Percentiles rank a stretch among this genome's conserved stretches.
Conservation (phyloP, 2,329 filamentous ascomycete species). For the Fusarium luffae region DNA sequence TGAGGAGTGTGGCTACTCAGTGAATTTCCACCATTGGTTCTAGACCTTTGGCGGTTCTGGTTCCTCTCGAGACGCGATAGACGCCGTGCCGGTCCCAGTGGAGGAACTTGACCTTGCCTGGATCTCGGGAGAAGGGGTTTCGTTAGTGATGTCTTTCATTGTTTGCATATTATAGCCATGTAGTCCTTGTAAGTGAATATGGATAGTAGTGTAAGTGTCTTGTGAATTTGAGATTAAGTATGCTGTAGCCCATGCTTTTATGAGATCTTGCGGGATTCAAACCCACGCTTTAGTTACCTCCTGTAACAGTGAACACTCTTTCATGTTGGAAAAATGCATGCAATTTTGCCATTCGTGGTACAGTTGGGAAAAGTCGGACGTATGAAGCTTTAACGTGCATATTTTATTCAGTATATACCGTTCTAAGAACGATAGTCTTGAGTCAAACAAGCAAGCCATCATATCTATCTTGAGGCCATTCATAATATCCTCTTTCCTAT, state of each 20-base stretch:
- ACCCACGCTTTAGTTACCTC: slow-evolving; percentile 56
- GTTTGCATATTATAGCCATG: slow-evolving; percentile 39
- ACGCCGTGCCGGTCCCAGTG: slow-evolving; percentile 46
- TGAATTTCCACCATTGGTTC: slow-evolving; percentile 51
- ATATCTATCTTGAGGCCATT: background rate
- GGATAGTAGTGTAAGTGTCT: background rate
- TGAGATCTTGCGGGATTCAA: slow-evolving; percentile 63
- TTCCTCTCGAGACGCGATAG: slow-evolving; percentile 18
- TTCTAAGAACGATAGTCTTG: no score
- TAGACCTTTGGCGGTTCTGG: slow-evolving; percentile 46
- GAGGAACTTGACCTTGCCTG: slow-evolving; percentile 49
- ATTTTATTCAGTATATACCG: background rate
- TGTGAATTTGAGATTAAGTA: slow-evolving; percentile 62
- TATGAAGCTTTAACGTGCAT: slow-evolving; percentile 22
- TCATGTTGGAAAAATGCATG: slow-evolving; percentile 44
- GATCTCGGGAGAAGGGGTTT: slow-evolving; percentile 2
- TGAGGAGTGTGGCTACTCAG: slow-evolving; percentile 50
- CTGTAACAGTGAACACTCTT: slow-evolving; percentile 61
- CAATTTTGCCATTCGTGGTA: slow-evolving; percentile 43
- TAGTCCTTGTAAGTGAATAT: background rate
- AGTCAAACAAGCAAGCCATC: background rate
- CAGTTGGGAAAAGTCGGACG: slow-evolving; percentile 25
- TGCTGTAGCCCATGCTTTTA: slow-evolving; percentile 63
- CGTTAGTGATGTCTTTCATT: slow-evolving; percentile 47
- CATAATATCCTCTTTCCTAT: background rate